phyloP scores from a whole-genome alignment of 495 filamentous ascomycete species.

The Xylaria sp. region DNA sequence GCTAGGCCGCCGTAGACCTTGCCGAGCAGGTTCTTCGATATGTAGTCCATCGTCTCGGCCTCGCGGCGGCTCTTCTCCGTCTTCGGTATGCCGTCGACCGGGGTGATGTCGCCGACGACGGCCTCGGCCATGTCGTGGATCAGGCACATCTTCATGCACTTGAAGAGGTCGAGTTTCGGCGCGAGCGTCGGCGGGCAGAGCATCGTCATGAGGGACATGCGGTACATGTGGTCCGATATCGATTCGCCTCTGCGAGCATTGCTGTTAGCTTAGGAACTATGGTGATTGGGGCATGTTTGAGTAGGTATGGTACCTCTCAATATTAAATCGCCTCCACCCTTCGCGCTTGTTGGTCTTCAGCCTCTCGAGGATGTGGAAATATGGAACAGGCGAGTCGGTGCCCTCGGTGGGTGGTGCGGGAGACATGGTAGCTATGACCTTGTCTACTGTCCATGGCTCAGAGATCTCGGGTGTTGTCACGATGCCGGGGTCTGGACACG shows the following conservation, averaged over 20 bases:
- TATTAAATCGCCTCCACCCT: constrained; percentile 90
- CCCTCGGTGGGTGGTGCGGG: constrained; percentile 60
- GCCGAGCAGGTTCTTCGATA: constrained; percentile 73
- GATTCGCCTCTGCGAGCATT: constrained; percentile 65
- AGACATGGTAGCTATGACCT: constrained; percentile 52
- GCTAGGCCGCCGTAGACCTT: constrained; percentile 71
- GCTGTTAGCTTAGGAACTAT: constrained; percentile 1
- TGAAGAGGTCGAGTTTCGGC: constrained; percentile 71
- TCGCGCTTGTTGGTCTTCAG: constrained; percentile 96
- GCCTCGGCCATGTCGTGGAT: constrained; percentile 98
- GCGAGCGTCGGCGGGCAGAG: constrained; percentile 82
- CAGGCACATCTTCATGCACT: constrained; percentile 91
- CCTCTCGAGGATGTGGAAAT: constrained; percentile 91
- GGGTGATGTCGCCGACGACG: constrained; percentile 95
- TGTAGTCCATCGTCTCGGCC: constrained; percentile 86
- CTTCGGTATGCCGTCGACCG: constrained; percentile 74
- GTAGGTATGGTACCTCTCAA: constrained; percentile 60
- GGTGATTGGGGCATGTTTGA: not conserved
- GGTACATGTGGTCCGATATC: constrained; percentile 98
- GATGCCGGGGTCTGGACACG: constrained; percentile 37
- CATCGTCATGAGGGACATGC: constrained; percentile 97
- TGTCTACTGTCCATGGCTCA: constrained; percentile 59
- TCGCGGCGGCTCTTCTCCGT: constrained; percentile 88
- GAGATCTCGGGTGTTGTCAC: constrained; percentile 45
- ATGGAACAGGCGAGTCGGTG: constrained; percentile 78